Evolutionary conservation across 148 eudicot genomes (phyloP).

Genomic region (Camellia lanceoleosa): DNA sequence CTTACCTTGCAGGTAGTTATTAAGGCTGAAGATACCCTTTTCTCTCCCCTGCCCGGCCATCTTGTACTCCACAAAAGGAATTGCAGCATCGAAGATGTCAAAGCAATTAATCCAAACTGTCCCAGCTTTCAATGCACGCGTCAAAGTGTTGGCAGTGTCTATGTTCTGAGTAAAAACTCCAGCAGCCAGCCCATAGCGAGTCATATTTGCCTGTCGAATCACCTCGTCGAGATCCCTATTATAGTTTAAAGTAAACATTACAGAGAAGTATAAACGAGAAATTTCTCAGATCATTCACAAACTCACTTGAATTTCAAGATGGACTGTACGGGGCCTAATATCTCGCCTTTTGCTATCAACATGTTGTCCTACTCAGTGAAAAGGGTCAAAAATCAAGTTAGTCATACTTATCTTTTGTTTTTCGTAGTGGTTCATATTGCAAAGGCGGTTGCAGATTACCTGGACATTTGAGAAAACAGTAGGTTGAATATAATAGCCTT

Average conservation of each 20-base stretch:
- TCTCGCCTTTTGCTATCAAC: slow-evolving; percentile 64
- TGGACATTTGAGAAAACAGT: slow-evolving; percentile 64
- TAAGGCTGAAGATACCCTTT: slow-evolving; percentile 53
- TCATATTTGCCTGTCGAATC: slow-evolving; percentile 42
- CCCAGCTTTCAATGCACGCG: slow-evolving; percentile 55
- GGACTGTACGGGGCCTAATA: slow-evolving; percentile 66
- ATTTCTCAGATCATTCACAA: background rate
- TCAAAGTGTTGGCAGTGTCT: slow-evolving; percentile 54
- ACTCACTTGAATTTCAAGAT: slow-evolving; percentile 61
- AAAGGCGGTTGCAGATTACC: slow-evolving; percentile 16
- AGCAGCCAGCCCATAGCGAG: slow-evolving; percentile 54
- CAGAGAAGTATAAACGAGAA: background rate
- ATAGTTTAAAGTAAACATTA: background rate
- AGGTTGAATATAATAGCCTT: slow-evolving; percentile 61
- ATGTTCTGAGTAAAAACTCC: slow-evolving; percentile 64
- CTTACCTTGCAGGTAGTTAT: slow-evolving; percentile 59
- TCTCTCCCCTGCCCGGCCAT: slow-evolving; percentile 68
- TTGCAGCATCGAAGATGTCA: slow-evolving; percentile 53
- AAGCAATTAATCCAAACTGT: slow-evolving; percentile 68
- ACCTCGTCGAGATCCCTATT: slow-evolving; percentile 53
- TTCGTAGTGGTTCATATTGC: background rate
- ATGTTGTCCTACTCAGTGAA: slow-evolving; percentile 42
- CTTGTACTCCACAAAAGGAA: slow-evolving; percentile 71
- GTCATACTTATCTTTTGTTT: background rate
- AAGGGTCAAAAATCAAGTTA: background rate